These are phyloP conservation scores for Eimeria mitis DNA, from an alignment of 169 alveolate species.

Conservation along the genomic window DNA sequence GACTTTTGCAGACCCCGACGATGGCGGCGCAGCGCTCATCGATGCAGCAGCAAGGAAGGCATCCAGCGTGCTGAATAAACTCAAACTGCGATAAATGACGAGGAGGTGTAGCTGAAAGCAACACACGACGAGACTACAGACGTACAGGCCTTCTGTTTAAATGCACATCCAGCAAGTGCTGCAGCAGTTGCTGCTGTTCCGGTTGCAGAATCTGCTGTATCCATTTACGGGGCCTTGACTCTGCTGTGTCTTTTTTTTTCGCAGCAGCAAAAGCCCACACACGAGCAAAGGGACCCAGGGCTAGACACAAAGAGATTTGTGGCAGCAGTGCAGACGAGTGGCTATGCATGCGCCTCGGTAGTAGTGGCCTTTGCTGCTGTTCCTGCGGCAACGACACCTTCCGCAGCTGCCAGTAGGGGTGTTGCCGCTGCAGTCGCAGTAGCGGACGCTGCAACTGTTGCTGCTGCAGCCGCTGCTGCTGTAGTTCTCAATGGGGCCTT, in stretches of 20 bases:
- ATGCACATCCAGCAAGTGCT: background rate
- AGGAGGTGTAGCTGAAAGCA: background rate
- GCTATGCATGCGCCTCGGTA: slow-evolving; percentile 6
- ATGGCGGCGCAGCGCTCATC: background rate
- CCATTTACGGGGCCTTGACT: background rate
- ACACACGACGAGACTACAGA: background rate
- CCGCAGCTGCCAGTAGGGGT: background rate
- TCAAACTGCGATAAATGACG: background rate
- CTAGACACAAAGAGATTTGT: background rate
- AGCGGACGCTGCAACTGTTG: background rate
- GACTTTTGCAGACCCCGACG: background rate
- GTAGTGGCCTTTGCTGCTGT: slow-evolving; percentile 10
- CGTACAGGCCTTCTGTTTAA: background rate
- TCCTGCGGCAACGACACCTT: background rate
- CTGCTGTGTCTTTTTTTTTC: background rate
- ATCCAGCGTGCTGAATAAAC: background rate
- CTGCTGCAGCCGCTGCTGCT: background rate
- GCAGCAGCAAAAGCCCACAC: background rate
- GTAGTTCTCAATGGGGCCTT: background rate
- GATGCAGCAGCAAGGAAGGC: background rate
- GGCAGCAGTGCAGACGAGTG: background rate
- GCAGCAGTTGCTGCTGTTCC: background rate
- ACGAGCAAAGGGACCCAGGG: background rate
- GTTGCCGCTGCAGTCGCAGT: background rate
- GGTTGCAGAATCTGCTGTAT: background rate